Evolutionary conservation across 2,329 filamentous ascomycete species (phyloP), one percentile per base, ranked within the genome.

Genomic region (Blastomyces percursus): DNA sequence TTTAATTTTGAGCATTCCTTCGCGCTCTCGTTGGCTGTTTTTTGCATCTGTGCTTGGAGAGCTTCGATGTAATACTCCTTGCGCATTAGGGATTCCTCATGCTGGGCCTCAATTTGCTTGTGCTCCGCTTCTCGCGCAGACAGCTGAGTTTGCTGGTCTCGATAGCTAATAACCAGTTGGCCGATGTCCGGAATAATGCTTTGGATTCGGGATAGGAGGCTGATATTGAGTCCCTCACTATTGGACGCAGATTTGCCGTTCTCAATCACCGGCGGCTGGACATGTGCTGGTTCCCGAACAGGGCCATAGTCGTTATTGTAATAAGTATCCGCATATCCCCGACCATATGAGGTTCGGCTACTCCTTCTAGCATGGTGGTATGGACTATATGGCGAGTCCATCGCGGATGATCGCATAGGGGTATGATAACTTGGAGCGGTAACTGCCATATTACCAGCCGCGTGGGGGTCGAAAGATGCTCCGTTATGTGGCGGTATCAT

Each of bases 61-160:
- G 77, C 75, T 64, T 79, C 77, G 61, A 84, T 81, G 65, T 83
- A 80, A 60, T 75, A 78, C 57, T 84, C 80, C 67, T 83, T 83
- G 60, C 76, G 76, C 70, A 79, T 78, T 44, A 83, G 69, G 38
- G 76, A 77, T 64, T 82, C 79, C 58, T 80, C 76, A 64, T 83
- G 79, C 63, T 82, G 79, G 51, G 71, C 72, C 63, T 79, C 75
- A 24, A 79, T 73, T 63, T 81, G 76, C 61, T 78, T 80, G 64
- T 80, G 77, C 59, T 80, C 73, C 38, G 79, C 77, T 64, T 82
- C 80, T 19, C 79, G 76, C 40, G 76, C 74, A 35, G 75, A 76
- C 12, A 83, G 73, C 67, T 81, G 79, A 60, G 72, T 77, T 62
- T 82, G 78, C 2, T 79, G 80, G 62, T 79, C 78, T 64, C 79